phyloP scores from a whole-genome alignment of 257 asterid genomes.

The Petunia secreta region DNA sequence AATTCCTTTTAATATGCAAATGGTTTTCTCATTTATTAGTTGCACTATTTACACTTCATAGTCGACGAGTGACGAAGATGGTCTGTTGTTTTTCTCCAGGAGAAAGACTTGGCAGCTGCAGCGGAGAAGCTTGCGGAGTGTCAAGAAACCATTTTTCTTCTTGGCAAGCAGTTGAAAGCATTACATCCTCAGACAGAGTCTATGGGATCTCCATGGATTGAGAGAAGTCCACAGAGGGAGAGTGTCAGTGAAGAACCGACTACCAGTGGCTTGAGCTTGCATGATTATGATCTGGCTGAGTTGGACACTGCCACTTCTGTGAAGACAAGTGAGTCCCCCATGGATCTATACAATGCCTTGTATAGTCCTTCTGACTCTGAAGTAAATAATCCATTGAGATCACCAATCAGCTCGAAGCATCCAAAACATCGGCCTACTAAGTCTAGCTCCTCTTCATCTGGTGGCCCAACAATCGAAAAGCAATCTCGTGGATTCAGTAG shows the following conservation, averaged over 20 bases:
- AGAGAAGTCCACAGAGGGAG: constrained; percentile 46
- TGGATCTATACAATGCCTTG: constrained; percentile 39
- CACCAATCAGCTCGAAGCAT: constrained; percentile 46
- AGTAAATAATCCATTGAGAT: constrained; percentile 48
- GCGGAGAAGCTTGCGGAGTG: constrained; percentile 87
- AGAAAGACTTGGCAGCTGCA: constrained; percentile 77
- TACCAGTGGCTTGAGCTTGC: constrained; percentile 52
- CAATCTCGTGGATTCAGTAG: constrained; percentile 32
- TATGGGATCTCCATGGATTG: constrained; percentile 37
- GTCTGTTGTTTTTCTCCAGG: constrained; percentile 43
- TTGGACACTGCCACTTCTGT: constrained; percentile 43
- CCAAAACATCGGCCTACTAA: constrained; percentile 52
- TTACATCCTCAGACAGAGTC: constrained; percentile 68
- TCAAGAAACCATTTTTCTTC: constrained; percentile 83
- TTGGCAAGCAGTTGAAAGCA: constrained; percentile 75
- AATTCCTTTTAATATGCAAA: too few relatives aligned
- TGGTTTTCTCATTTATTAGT: too few relatives aligned
- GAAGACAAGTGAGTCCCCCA: constrained; percentile 55
- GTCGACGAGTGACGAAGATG: too few relatives aligned
- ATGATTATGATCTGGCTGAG: constrained; percentile 52
- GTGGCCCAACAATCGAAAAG: constrained; percentile 70
- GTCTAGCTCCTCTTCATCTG: constrained; percentile 63
- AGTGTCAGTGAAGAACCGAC: constrained; percentile 55
- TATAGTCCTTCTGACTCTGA: constrained; percentile 62
- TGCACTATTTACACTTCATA: too few relatives aligned